A percentile compares a stretch with the other conserved stretches of the same genome.
Evolutionary conservation across 2,329 filamentous ascomycete species (phyloP).

Genomic region (Cladophialophora immunda): DNA sequence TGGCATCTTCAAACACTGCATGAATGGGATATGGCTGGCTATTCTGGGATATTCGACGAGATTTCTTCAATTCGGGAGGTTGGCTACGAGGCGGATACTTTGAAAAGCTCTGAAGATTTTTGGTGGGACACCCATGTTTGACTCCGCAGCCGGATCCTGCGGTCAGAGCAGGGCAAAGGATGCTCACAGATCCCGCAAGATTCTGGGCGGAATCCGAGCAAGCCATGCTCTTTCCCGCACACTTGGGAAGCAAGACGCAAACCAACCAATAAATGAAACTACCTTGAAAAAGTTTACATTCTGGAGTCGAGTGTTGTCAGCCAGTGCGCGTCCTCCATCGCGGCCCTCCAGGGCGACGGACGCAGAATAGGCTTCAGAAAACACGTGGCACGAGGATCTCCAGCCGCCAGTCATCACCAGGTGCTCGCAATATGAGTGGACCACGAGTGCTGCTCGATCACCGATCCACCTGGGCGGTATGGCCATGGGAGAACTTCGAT

Average conservation of each 20-base stretch:
- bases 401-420: conserved; percentile 18
- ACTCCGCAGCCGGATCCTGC: conserved; percentile 29
- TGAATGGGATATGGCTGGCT: conserved; percentile 8
- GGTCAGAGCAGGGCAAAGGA: conserved; percentile 14
- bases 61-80: conserved; percentile 13
- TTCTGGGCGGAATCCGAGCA: conserved; percentile 1
- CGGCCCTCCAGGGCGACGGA: background rate
- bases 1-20: conserved; percentile 17
- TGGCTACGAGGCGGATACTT: conserved; percentile 16
- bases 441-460: conserved; percentile 19
- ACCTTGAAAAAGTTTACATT: conserved; percentile 5
- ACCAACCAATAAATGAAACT: conserved; percentile 14
- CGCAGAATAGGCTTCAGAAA: conserved; percentile 16
- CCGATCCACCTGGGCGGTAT: conserved; percentile 15
- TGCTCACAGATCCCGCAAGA: conserved; percentile 16
- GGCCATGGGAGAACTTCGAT: conserved; percentile 16
- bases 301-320: background rate
- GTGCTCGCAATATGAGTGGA: conserved; percentile 15
- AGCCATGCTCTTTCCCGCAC: background rate
- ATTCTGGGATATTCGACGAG: conserved; percentile 14
- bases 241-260: conserved; percentile 8
- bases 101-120: conserved; percentile 29
- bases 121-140: conserved; percentile 3
- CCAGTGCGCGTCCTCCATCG: conserved; percentile 15
- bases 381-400: conserved; percentile 29